Evolutionary conservation across 2,329 filamentous ascomycete genomes (phyloP).

Genomic region (Aspergillus viridinutans): DNA sequence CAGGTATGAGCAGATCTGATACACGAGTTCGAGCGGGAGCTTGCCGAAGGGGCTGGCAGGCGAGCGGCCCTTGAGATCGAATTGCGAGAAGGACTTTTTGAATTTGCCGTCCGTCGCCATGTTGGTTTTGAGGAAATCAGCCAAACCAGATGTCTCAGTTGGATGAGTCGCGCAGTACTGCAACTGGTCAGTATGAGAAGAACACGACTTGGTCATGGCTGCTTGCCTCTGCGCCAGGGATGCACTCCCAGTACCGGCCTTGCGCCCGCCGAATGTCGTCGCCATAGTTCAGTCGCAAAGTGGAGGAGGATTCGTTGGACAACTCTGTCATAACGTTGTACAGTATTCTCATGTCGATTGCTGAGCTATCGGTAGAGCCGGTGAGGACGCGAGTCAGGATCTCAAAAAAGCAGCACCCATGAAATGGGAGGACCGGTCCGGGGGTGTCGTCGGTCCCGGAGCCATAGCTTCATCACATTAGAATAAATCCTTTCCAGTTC

Average conservation of each 20-base stretch:
- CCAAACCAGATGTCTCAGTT: constrained; percentile 8
- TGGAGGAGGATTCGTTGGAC: constrained; percentile 11
- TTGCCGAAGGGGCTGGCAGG: constrained; percentile 14
- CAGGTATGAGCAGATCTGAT: constrained; percentile 17
- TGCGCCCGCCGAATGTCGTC: constrained; percentile 14
- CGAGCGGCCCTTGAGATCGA: constrained; percentile 6
- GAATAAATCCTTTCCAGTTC: background rate
- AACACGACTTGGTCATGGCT: background rate
- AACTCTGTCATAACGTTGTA: constrained; percentile 14
- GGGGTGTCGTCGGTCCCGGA: constrained; percentile 14
- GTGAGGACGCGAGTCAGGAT: constrained; percentile 16
- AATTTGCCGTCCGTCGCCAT: constrained; percentile 7
- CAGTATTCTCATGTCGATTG: constrained; percentile 13
- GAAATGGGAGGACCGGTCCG: constrained; percentile 19
- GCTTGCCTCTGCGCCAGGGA: constrained; percentile 17
- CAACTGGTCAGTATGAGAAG: background rate
- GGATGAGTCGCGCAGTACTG: constrained; percentile 18
- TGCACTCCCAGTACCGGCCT: constrained; percentile 20
- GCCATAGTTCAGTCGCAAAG: constrained; percentile 15
- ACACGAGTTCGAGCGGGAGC: constrained; percentile 14
- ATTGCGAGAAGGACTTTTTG: constrained; percentile 1
- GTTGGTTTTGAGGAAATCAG: constrained; percentile 3
- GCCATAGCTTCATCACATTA: constrained; percentile 11
- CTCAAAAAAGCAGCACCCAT: constrained; percentile 19
- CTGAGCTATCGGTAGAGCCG: constrained; percentile 7